Conservation (phyloP, 139 green algal species). For the Asterochloris erici region DNA sequence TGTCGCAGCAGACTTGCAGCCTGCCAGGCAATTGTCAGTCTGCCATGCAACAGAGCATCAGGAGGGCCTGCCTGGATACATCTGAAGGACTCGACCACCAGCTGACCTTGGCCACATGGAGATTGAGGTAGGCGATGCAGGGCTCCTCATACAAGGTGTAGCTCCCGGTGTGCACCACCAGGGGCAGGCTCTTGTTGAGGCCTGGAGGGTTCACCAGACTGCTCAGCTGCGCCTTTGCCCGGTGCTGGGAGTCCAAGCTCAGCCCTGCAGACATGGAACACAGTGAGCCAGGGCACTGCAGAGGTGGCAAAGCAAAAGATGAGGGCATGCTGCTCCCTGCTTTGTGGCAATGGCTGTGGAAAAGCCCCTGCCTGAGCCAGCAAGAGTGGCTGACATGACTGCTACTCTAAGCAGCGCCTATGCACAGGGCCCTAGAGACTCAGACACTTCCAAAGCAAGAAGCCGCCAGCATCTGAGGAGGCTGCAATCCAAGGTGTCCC, state of each 20-base stretch:
- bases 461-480: no score
- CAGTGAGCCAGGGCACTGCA: neutral
- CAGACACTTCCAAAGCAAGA: no score
- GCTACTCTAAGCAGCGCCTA: neutral
- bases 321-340: neutral
- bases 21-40: no score
- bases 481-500: no score
- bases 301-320: neutral
- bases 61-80: no score
- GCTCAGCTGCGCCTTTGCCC: conserved; percentile 2
- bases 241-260: neutral
- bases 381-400: neutral
- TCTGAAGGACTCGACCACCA: no score
- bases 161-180: conserved; percentile 8
- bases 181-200: conserved; percentile 1
- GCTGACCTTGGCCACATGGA: conserved; percentile 9
- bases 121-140: neutral
- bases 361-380: neutral
- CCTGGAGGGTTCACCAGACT: neutral
- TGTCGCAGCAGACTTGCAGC: no score
- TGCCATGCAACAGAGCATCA: no score
- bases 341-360: neutral
- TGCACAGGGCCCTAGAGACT: no score
- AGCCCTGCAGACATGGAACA: neutral
- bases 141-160: conserved; percentile 16